phyloP scores from a whole-genome alignment of 495 filamentous ascomycete genomes.

The Penicillium ucsense region DNA sequence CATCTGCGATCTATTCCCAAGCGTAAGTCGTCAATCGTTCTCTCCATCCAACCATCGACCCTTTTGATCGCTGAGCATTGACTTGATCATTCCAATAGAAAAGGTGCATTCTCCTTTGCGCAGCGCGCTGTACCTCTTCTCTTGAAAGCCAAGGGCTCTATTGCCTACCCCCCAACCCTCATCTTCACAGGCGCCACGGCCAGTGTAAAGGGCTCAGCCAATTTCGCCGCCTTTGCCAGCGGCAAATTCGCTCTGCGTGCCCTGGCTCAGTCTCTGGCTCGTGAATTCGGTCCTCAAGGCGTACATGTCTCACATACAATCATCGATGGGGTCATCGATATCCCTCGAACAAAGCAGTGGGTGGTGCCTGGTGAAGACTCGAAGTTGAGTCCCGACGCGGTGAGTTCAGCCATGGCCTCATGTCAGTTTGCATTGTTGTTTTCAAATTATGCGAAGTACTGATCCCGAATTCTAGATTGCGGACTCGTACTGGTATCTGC shows the following conservation, averaged over 20 bases:
- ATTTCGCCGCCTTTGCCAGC: constrained; percentile 62
- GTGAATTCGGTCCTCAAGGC: constrained; percentile 83
- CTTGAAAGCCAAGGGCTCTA: constrained; percentile 42
- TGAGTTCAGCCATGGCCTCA: constrained; percentile 34
- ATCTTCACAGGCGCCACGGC: constrained; percentile 86
- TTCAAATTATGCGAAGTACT: constrained; percentile 1
- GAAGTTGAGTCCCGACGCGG: constrained; percentile 71
- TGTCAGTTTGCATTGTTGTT: neutral
- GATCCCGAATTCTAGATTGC: constrained; percentile 54
- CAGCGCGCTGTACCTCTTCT: constrained; percentile 64
- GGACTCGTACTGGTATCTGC: constrained; percentile 79
- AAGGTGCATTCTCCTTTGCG: constrained; percentile 71
- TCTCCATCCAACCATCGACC: neutral
- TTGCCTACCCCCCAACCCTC: constrained; percentile 59
- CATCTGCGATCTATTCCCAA: constrained; percentile 44
- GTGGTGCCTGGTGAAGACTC: constrained; percentile 53
- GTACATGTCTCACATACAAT: constrained; percentile 82
- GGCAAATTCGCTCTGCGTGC: constrained; percentile 78
- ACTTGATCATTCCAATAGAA: constrained; percentile 25
- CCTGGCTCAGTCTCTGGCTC: constrained; percentile 65
- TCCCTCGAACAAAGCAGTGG: constrained; percentile 56
- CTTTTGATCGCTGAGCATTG: neutral
- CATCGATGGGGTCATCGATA: constrained; percentile 85
- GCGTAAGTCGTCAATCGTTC: constrained; percentile 32
- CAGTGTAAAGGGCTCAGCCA: constrained; percentile 61